Conservation (phyloP, 1,284 basidiomycete species). For the Marasmius oreades region DNA sequence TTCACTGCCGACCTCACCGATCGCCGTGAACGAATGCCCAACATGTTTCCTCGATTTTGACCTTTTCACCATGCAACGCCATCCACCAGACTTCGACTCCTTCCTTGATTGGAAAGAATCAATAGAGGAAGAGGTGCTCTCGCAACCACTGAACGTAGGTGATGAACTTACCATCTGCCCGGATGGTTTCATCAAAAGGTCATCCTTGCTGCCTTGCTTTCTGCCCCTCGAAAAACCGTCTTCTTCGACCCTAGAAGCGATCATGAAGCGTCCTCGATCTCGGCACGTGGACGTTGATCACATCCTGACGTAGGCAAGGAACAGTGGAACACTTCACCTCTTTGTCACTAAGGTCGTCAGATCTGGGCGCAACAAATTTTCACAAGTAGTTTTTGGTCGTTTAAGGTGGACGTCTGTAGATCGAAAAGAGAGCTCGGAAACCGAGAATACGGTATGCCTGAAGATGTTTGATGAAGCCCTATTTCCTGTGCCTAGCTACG, state of each 20-base stretch:
- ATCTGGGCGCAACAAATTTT: background rate
- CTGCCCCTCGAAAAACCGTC: background rate
- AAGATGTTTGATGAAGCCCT: too few species aligned
- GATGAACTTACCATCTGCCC: background rate
- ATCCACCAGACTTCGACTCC: background rate
- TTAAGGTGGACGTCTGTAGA: background rate
- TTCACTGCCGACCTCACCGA: too few species aligned
- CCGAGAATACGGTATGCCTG: conserved; percentile 3
- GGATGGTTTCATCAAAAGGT: background rate
- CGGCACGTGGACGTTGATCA: background rate
- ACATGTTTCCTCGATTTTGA: conserved; percentile 10
- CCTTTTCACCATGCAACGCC: conserved; percentile 10
- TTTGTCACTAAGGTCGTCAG: conserved; percentile 1
- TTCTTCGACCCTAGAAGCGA: background rate
- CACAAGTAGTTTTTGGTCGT: conserved; percentile 8
- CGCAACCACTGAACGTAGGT: background rate
- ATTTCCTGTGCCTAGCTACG: too few species aligned
- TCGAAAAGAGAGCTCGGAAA: background rate
- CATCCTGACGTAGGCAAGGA: background rate
- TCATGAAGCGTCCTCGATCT: background rate
- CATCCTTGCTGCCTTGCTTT: background rate
- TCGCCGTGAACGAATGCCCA: background rate
- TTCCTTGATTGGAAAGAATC: conserved; percentile 10
- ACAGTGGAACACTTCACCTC: background rate
- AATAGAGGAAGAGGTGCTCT: background rate